Conservation (phyloP, 2,329 filamentous ascomycete species). For the Scytalidium lignicola region DNA sequence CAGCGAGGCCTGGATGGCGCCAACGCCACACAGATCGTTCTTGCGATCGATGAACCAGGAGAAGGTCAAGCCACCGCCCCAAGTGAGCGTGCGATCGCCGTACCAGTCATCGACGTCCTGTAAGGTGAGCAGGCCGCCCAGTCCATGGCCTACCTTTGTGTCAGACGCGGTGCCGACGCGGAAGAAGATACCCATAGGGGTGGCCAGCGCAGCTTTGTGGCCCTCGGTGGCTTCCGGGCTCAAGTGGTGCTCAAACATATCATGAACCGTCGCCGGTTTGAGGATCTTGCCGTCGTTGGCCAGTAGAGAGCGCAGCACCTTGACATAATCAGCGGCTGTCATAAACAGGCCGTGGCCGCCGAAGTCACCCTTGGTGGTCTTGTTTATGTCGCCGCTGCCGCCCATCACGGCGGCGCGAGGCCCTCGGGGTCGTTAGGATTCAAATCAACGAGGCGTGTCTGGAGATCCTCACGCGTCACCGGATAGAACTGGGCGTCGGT, state of each 20-base stretch:
- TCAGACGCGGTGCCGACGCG: slow-evolving; percentile 28
- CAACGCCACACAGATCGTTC: slow-evolving; percentile 39
- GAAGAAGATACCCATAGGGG: slow-evolving; percentile 32
- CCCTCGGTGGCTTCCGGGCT: slow-evolving; percentile 25
- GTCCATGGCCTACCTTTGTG: slow-evolving; percentile 32
- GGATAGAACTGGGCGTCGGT: slow-evolving; percentile 35
- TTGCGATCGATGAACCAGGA: slow-evolving; percentile 45
- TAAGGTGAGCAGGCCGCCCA: slow-evolving; percentile 36
- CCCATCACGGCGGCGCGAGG: slow-evolving; percentile 30
- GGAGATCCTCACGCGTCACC: slow-evolving; percentile 15
- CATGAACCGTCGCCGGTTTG: slow-evolving; percentile 32
- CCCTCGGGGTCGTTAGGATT: slow-evolving; percentile 34
- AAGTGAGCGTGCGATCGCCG: slow-evolving; percentile 36
- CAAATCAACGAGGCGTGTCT: slow-evolving; percentile 16
- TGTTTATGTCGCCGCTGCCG: slow-evolving; percentile 29
- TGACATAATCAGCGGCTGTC: slow-evolving; percentile 33
- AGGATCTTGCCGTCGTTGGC: slow-evolving; percentile 43
- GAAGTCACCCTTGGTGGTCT: slow-evolving; percentile 13
- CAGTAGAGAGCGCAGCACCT: slow-evolving; percentile 40
- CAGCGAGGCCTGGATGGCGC: slow-evolving; percentile 34
- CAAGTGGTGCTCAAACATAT: slow-evolving; percentile 33
- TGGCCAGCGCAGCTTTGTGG: slow-evolving; percentile 24
- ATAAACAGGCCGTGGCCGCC: slow-evolving; percentile 32
- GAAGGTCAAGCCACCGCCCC: slow-evolving; percentile 41
- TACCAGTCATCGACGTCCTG: slow-evolving; percentile 39